These are phyloP conservation scores for Wickerhamiella brachini DNA, from an alignment of 805 yeast species.

Conservation along the genomic window DNA sequence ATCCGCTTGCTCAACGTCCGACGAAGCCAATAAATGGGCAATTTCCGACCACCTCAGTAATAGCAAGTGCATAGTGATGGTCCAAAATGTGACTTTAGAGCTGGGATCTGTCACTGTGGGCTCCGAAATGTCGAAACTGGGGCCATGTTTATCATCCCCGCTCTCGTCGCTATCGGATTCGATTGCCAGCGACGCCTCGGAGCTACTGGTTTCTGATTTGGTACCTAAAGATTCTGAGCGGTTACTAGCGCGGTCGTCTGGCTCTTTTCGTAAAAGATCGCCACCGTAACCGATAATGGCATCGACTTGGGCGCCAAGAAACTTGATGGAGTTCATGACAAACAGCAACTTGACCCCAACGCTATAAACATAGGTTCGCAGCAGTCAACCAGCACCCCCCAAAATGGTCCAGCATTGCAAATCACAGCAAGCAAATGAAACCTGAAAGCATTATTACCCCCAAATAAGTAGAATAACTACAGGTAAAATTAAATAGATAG, in stretches of 20 bases:
- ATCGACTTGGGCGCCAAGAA: constrained; percentile 8
- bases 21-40: neutral
- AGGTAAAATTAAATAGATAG: too few relatives aligned
- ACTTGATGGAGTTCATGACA: constrained; percentile 10
- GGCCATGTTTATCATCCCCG: neutral
- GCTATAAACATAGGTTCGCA: too few relatives aligned
- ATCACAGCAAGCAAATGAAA: too few relatives aligned
- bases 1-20: neutral
- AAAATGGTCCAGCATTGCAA: too few relatives aligned
- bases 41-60: neutral
- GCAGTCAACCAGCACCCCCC: too few relatives aligned
- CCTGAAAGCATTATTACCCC: too few relatives aligned
- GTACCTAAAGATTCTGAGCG: neutral
- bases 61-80: neutral
- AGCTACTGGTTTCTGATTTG: neutral
- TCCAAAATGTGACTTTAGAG: neutral
- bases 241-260: neutral
- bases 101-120: neutral
- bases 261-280: neutral
- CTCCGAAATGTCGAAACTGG: neutral
- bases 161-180: neutral
- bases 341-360: neutral
- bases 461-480: too few relatives aligned
- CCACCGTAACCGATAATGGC: constrained; percentile 1
- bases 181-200: neutral